Conservation (phyloP, 1,284 basidiomycete genomes). For the Trametes versicolor region DNA sequence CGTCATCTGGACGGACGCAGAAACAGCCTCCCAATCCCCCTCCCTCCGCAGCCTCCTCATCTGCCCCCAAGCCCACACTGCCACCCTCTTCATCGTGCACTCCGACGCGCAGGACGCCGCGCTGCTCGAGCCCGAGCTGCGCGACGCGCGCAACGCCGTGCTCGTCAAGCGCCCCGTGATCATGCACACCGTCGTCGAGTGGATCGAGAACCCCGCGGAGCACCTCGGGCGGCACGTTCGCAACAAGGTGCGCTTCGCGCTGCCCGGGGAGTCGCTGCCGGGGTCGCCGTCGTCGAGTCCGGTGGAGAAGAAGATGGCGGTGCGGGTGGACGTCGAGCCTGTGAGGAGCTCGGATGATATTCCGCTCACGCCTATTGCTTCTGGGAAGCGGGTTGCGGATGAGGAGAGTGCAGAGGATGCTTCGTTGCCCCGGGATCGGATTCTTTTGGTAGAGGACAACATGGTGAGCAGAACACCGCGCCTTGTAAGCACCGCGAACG, state of each 20-base stretch:
- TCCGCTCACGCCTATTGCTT: constrained; percentile 1
- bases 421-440: constrained; percentile 17
- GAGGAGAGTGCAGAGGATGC: neutral
- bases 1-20: constrained; percentile 41
- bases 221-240: constrained; percentile 36
- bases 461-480: constrained; percentile 26
- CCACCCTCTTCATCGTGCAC: constrained; percentile 39
- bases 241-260: constrained; percentile 39
- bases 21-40: constrained; percentile 34
- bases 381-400: neutral
- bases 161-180: constrained; percentile 44
- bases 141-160: constrained; percentile 36
- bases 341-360: neutral
- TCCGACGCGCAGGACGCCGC: constrained; percentile 37
- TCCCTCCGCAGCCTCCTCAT: constrained; percentile 35
- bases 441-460: constrained; percentile 45
- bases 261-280: constrained; percentile 32
- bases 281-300: constrained; percentile 3
- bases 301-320: constrained; percentile 20
- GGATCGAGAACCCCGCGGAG: constrained; percentile 37
- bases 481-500: neutral
- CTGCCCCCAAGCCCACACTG: constrained; percentile 2
- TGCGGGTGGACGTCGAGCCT: neutral
- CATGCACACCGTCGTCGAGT: constrained; percentile 37
- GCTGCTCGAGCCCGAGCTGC: constrained; percentile 37